Evolutionary conservation across 1,284 basidiomycete species (phyloP).

Genomic region (Ustilago xerochloae): DNA sequence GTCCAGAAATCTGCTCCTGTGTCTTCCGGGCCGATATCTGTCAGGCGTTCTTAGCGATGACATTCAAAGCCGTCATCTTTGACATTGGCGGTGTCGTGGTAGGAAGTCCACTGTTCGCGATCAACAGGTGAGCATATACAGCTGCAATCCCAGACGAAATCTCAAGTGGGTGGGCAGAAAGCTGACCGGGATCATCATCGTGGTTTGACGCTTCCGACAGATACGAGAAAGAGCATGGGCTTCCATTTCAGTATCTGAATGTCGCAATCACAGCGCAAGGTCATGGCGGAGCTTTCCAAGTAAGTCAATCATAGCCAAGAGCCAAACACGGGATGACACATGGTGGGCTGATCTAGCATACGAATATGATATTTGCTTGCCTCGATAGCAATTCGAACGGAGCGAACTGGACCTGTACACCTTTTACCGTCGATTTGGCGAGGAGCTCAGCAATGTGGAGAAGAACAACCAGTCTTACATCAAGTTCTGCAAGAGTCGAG

Average conservation of each 20-base stretch:
- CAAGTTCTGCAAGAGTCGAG: slow-evolving; percentile 55
- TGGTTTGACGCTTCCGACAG: background rate
- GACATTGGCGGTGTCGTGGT: slow-evolving; percentile 69
- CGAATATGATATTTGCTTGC: background rate
- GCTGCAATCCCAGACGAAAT: no score
- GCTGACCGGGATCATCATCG: background rate
- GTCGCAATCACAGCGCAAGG: slow-evolving; percentile 67
- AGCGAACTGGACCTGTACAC: slow-evolving; percentile 63
- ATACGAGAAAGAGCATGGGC: slow-evolving; percentile 55
- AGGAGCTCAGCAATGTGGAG: slow-evolving; percentile 59
- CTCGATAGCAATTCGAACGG: slow-evolving; percentile 59
- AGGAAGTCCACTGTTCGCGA: slow-evolving; percentile 64
- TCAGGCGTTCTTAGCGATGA: slow-evolving; percentile 6
- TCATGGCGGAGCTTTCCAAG: slow-evolving; percentile 66
- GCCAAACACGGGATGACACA: background rate
- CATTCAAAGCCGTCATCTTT: slow-evolving; percentile 57
- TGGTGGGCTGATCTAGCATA: background rate
- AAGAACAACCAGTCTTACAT: slow-evolving; percentile 56
- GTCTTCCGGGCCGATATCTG: no score
- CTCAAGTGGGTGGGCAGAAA: no score
- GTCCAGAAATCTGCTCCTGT: no score
- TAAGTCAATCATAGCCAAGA: slow-evolving; percentile 2
- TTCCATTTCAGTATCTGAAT: slow-evolving; percentile 68
- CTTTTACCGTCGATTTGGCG: slow-evolving; percentile 66
- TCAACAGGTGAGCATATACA: slow-evolving; percentile 48